Percentiles rank a stretch among this genome's conserved stretches.
Evolutionary conservation across 768 basidiomycete genomes (phyloP).

Genomic region (Suillus clintonianus): DNA sequence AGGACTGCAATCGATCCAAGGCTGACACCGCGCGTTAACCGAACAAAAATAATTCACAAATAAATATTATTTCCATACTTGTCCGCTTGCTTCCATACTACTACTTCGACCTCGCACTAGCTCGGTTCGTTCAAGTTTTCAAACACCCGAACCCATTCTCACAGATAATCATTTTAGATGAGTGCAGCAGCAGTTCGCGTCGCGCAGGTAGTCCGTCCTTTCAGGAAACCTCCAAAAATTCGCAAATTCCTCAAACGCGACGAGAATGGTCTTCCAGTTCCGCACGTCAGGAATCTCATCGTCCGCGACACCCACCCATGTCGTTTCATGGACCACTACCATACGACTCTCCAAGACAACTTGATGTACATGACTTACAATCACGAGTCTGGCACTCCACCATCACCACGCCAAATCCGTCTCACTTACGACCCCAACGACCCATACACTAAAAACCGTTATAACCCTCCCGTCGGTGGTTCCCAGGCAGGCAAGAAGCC

Average conservation of each 20-base stretch:
- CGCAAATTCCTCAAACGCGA: slow-evolving; percentile 47
- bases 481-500: slow-evolving; percentile 65
- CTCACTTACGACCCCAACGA: slow-evolving; percentile 73
- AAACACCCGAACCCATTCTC: neutral
- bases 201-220: slow-evolving; percentile 42
- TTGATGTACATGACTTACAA: slow-evolving; percentile 94
- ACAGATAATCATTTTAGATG: slow-evolving; percentile 6
- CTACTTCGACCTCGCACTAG: neutral
- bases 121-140: slow-evolving; percentile 4
- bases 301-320: slow-evolving; percentile 71
- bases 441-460: slow-evolving; percentile 80
- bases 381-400: slow-evolving; percentile 62
- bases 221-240: slow-evolving; percentile 54
- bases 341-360: slow-evolving; percentile 79
- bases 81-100: neutral
- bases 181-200: slow-evolving; percentile 14
- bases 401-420: slow-evolving; percentile 57
- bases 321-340: slow-evolving; percentile 83
- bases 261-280: slow-evolving; percentile 66
- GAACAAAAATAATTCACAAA: neutral
- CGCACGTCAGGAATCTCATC: slow-evolving; percentile 59
- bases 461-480: slow-evolving; percentile 76
- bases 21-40: neutral
- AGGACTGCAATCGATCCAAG: neutral
- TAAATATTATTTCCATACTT: slow-evolving; percentile 1